Conservation (phyloP, 139 green algal species). For the Chlamydomonas schloesseri region DNA sequence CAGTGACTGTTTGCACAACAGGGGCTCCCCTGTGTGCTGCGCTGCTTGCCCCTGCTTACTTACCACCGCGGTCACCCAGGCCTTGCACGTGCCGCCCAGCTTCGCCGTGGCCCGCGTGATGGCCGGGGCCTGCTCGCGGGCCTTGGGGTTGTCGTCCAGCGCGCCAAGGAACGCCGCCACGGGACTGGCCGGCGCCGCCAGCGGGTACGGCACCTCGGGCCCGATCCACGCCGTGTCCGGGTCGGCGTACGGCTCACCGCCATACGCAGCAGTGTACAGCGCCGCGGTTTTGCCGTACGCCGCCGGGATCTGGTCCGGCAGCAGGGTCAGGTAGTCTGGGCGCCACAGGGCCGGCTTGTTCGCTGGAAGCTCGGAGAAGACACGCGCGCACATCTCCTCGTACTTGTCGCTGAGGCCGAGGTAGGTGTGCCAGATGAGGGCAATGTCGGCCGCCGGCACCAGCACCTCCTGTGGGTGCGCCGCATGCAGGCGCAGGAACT, state of each 20-base stretch:
- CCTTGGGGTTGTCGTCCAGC: not conserved
- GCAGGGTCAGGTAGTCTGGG: not conserved
- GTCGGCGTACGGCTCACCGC: not conserved
- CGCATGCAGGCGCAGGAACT: conserved; percentile 5
- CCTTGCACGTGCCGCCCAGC: no score
- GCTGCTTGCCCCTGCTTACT: no score
- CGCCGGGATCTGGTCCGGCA: not conserved
- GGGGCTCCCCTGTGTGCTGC: no score
- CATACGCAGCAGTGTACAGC: not conserved
- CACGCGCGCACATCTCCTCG: not conserved
- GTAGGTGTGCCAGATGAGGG: conserved; percentile 19
- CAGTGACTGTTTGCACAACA: no score
- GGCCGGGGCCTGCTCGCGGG: not conserved
- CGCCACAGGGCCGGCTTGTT: not conserved
- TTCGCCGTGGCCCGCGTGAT: no score
- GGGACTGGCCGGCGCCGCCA: not conserved
- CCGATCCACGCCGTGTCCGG: not conserved
- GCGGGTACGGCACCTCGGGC: not conserved
- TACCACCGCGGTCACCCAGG: no score
- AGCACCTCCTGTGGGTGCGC: not conserved
- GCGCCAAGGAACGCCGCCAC: not conserved
- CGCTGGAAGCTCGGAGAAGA: not conserved
- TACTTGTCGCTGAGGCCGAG: not conserved
- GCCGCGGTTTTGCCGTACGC: not conserved
- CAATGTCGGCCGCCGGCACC: conserved; percentile 36